These are phyloP conservation scores for Hypsizygus ulmarius DNA, from an alignment of 1,284 basidiomycete species.

Conservation along the genomic window DNA sequence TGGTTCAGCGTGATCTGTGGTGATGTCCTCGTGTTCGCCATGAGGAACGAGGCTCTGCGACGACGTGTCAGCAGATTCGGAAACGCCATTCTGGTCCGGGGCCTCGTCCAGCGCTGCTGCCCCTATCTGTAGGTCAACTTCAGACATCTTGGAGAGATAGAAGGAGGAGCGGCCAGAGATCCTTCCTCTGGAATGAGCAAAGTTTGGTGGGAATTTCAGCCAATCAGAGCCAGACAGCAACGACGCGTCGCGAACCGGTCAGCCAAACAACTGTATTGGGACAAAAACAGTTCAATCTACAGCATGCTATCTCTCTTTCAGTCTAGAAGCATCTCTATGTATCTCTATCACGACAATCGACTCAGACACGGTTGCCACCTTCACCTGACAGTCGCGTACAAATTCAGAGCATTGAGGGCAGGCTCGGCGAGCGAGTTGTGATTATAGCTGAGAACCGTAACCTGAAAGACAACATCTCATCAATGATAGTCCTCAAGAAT, in stretches of 20 bases:
- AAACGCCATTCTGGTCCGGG: constrained; percentile 15
- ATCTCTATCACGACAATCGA: not conserved
- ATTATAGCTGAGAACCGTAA: constrained; percentile 73
- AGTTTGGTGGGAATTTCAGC: constrained; percentile 18
- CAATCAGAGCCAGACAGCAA: constrained; percentile 29
- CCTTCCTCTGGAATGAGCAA: constrained; percentile 3
- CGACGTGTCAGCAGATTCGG: constrained; percentile 7
- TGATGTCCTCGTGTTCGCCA: constrained; percentile 50
- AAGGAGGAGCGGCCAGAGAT: constrained; percentile 19
- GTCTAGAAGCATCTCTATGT: not conserved
- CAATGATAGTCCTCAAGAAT: constrained; percentile 2
- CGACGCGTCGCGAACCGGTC: constrained; percentile 27
- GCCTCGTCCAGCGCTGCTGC: constrained; percentile 25
- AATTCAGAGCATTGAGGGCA: constrained; percentile 68
- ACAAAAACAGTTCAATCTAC: no score
- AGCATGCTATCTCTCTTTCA: not conserved
- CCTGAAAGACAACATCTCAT: constrained; percentile 35
- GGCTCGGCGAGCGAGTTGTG: constrained; percentile 78
- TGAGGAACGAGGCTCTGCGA: constrained; percentile 28
- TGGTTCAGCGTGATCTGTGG: constrained; percentile 15
- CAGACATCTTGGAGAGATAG: constrained; percentile 42
- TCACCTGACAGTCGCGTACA: constrained; percentile 51
- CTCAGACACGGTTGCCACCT: not conserved
- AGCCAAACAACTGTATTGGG: not conserved
- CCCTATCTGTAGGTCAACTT: constrained; percentile 36